Base-by-base conservation (phyloP, 768 basidiomycete genomes). In the Wakefieldia striispora region DNA sequence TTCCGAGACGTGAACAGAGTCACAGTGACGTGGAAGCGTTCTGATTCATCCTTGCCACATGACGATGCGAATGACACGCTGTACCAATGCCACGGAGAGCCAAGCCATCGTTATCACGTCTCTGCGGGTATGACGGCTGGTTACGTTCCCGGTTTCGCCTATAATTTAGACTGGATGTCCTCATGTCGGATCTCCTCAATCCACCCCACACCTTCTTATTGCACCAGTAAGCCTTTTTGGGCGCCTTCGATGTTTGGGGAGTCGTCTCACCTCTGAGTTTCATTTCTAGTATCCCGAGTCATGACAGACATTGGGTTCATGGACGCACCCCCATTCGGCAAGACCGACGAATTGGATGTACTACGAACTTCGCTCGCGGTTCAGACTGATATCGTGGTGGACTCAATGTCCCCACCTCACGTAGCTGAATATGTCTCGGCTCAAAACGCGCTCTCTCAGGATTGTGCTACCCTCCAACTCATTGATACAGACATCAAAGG, bases 371-470 rank as follows among this genome's bases (percentile, higher is more conserved):
- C 17, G 4, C 35, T 45, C 31, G 54, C 50, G 23, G 36, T 31
- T 37, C 52, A 55, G 43, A 36, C 45, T 9, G 31, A 45, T 33
- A 33, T 33, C 34, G 21, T 57, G 40, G 62, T 64, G 36, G 55
- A 64, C 42, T 64, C 62, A 5, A 51, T 63, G 51, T 60, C 52
- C 19, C 35, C 51, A n/a, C 60, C 63, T 12, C 55, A 48, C 33
- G 4, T 42, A 26, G 50, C 50, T 51, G 62, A 64, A 43, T 54
- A 50, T 13, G 11, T 24, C 41, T 63, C 50, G 13, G 55, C 60
- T n/a, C 47, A 55, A 26, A 24, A 50, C 16, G 55, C 63, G 16
- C 54, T 67, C 40, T 31, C 55, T 24, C 37, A 38, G 21, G 63
- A 64, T 35, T 48, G 43, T 13, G 40, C 23, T n/a, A 33, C 45